Evolutionary conservation across 768 basidiomycete species (phyloP).

Genomic region (Suillus variegatus): DNA sequence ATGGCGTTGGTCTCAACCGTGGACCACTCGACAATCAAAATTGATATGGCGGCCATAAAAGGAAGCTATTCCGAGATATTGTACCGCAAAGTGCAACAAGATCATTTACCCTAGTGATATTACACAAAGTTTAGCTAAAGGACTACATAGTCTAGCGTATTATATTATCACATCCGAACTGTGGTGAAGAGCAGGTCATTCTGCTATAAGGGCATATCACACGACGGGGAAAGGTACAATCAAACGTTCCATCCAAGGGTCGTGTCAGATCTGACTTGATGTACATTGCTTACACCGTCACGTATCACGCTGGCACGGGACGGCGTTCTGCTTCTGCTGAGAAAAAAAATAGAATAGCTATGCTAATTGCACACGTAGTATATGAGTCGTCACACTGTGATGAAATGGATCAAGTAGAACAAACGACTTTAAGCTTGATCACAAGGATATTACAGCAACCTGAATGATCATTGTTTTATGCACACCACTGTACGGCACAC

Average conservation of each 20-base stretch:
- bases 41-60: neutral
- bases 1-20: neutral
- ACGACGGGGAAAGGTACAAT: neutral
- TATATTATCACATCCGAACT: neutral
- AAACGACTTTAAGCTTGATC: neutral
- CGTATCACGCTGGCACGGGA: conserved; percentile 2
- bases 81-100: neutral
- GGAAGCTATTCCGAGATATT: neutral
- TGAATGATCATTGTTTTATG: neutral
- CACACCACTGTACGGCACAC: neutral
- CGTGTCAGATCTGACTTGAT: neutral
- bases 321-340: neutral
- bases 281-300: too few relatives aligned
- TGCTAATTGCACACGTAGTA: neutral
- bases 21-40: conserved; percentile 12
- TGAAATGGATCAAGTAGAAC: neutral
- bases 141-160: too few relatives aligned
- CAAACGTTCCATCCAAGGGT: neutral
- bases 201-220: too few relatives aligned
- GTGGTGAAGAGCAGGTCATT: neutral
- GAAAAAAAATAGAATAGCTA: neutral
- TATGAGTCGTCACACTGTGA: conserved; percentile 2
- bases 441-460: neutral
- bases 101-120: too few relatives aligned
- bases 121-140: too few relatives aligned